These are phyloP conservation scores for Eragrostis tef DNA, from an alignment of 202 grass and related monocot species.

Conservation along the genomic window DNA sequence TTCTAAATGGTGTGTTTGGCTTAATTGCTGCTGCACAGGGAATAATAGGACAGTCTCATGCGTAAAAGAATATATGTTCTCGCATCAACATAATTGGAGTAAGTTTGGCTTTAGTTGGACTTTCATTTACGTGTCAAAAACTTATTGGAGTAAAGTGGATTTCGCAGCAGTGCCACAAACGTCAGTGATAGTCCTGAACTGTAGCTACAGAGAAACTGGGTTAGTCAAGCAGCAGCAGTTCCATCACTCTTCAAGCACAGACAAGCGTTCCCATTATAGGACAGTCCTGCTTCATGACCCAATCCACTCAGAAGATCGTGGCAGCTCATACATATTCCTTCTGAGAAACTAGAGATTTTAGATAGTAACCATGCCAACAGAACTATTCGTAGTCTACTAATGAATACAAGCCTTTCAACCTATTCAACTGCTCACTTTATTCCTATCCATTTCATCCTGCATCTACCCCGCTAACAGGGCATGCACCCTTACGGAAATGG, in stretches of 20 bases:
- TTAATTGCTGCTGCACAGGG: too few species aligned
- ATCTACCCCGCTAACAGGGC: slow-evolving; percentile 2
- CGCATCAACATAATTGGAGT: too few species aligned
- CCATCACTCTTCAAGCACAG: neutral
- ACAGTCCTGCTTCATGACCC: neutral
- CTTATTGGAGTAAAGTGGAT: too few species aligned
- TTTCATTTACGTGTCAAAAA: too few species aligned
- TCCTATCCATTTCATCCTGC: slow-evolving; percentile 17
- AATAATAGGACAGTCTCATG: too few species aligned
- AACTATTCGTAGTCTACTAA: slow-evolving; percentile 1
- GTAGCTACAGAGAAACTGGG: neutral
- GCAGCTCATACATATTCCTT: neutral
- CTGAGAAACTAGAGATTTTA: neutral
- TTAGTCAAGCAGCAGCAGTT: neutral
- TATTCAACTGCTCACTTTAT: slow-evolving; percentile 37
- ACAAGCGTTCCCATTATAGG: neutral
- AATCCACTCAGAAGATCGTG: neutral
- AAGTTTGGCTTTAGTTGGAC: too few species aligned
- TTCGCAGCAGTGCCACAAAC: too few species aligned
- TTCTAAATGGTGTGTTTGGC: too few species aligned
- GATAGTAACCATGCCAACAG: neutral
- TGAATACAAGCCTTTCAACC: neutral
- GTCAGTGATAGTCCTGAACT: too few species aligned
- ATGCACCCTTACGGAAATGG: slow-evolving; percentile 18
- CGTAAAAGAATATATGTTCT: too few species aligned